These are phyloP conservation scores for Lentinus tigrinus DNA, from an alignment of 768 basidiomycete genomes.

Conservation along the genomic window DNA sequence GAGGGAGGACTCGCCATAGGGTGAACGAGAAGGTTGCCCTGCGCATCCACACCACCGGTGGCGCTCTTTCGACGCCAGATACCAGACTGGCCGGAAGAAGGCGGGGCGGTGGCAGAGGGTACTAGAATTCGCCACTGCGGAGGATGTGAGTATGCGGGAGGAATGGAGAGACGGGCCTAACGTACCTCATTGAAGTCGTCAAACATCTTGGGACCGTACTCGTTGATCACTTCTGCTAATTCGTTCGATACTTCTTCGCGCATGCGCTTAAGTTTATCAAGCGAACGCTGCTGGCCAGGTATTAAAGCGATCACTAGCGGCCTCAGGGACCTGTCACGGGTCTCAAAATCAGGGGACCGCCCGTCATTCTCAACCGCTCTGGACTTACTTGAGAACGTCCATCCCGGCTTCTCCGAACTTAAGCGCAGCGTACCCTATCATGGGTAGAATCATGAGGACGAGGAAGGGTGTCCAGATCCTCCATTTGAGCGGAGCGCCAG, in stretches of 20 bases:
- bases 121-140: slow-evolving; percentile 73
- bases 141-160: background rate
- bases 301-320: slow-evolving; percentile 85
- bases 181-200: slow-evolving; percentile 82
- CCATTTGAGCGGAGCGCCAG: slow-evolving; percentile 60
- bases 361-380: background rate
- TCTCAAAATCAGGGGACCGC: background rate
- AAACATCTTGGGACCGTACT: slow-evolving; percentile 85
- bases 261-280: slow-evolving; percentile 73
- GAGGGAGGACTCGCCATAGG: slow-evolving; percentile 80
- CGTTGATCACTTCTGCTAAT: slow-evolving; percentile 79
- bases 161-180: background rate
- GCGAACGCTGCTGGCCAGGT: slow-evolving; percentile 82
- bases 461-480: slow-evolving; percentile 75
- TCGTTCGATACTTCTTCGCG: slow-evolving; percentile 79
- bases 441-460: slow-evolving; percentile 71
- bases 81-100: slow-evolving; percentile 71
- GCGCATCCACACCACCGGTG: slow-evolving; percentile 80
- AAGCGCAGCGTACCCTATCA: slow-evolving; percentile 89
- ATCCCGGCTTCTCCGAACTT: slow-evolving; percentile 98
- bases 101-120: slow-evolving; percentile 83
- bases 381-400: slow-evolving; percentile 91
- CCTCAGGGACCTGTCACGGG: slow-evolving; percentile 72
- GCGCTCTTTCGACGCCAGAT: slow-evolving; percentile 80
- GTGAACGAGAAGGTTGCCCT: slow-evolving; percentile 81